phyloP scores from a whole-genome alignment of 75 land plant species.

The Pinus taeda region DNA sequence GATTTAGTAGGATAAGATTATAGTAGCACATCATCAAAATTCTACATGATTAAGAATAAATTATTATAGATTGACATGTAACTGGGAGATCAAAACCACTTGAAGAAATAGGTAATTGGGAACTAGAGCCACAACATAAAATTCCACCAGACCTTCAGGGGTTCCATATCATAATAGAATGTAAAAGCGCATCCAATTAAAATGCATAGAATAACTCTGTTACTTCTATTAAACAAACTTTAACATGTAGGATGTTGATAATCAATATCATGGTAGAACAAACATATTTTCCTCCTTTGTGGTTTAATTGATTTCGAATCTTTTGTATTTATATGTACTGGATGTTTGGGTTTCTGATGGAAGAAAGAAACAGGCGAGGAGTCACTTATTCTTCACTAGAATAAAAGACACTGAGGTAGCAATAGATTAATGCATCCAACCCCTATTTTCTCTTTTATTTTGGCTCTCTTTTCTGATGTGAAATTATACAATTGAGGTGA shows the following conservation, averaged over 20 bases:
- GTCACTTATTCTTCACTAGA: neutral
- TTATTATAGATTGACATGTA: neutral
- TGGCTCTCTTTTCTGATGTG: neutral
- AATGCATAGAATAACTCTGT: neutral
- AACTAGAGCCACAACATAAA: neutral
- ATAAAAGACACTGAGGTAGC: neutral
- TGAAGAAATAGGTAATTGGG: neutral
- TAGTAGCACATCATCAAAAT: neutral
- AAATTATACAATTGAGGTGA: neutral
- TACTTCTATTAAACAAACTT: neutral
- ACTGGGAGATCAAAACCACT: neutral
- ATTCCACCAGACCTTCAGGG: neutral
- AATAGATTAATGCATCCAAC: neutral
- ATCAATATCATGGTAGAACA: too few species aligned
- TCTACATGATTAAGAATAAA: neutral
- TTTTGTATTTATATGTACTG: neutral
- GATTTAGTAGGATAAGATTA: neutral
- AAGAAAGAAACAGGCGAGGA: neutral
- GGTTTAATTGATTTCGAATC: neutral
- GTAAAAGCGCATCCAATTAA: neutral
- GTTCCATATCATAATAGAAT: neutral
- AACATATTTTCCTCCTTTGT: too few species aligned
- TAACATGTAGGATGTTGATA: too few species aligned
- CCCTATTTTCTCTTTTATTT: neutral
- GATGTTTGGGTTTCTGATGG: neutral